These are phyloP conservation scores for Teratosphaeria viscida DNA, from an alignment of 2,329 filamentous ascomycete species.

Conservation along the genomic window DNA sequence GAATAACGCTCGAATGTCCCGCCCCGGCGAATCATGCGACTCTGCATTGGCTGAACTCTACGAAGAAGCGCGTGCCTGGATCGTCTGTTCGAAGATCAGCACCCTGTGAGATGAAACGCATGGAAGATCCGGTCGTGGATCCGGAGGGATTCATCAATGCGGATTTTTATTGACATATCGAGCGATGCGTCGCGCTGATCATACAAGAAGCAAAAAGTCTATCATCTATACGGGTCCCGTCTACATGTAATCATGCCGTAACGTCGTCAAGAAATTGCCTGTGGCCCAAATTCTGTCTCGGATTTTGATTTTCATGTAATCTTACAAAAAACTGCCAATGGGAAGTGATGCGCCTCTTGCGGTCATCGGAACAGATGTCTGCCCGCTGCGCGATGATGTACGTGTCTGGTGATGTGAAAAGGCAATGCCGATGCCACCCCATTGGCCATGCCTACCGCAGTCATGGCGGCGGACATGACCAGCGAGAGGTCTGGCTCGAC, in stretches of 20 bases:
- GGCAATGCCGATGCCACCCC: not conserved
- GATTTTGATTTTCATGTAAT: not conserved
- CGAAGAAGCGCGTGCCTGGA: not conserved
- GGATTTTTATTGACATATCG: not conserved
- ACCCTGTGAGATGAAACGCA: not conserved
- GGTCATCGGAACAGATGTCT: not conserved
- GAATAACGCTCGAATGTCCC: not conserved
- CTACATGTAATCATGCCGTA: not conserved
- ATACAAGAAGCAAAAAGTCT: not conserved
- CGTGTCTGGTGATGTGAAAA: not conserved
- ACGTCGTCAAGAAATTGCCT: not conserved
- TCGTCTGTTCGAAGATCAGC: not conserved
- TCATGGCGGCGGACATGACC: conserved; percentile 1
- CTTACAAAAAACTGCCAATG: not conserved
- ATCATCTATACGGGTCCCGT: not conserved
- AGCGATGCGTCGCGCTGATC: not conserved
- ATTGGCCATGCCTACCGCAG: not conserved
- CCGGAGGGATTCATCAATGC: not conserved
- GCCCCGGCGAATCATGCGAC: not conserved
- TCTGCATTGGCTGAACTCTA: not conserved
- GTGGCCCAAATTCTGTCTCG: not conserved
- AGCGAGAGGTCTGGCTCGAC: not conserved
- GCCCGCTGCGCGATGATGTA: not conserved
- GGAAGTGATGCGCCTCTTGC: not conserved
- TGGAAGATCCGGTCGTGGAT: not conserved